These are phyloP conservation scores for Trypanosoma grayi DNA, from an alignment of 208 protist species.

Conservation along the genomic window DNA sequence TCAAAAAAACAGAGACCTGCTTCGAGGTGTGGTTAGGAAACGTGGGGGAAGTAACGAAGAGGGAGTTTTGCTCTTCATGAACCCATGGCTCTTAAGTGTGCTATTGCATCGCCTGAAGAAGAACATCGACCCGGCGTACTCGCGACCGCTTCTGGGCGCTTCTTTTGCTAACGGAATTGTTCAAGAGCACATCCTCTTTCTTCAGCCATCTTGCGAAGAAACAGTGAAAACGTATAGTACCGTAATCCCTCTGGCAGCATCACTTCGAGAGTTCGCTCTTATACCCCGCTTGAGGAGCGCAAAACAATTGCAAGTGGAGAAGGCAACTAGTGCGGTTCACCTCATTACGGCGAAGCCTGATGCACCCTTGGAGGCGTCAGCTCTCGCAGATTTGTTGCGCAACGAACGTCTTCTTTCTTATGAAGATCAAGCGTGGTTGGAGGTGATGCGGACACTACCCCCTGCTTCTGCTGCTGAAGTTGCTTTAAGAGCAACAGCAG, in stretches of 20 bases:
- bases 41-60: background rate
- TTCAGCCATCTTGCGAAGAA: background rate
- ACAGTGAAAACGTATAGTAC: background rate
- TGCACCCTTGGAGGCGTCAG: background rate
- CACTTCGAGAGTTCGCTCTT: constrained; percentile 6
- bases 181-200: constrained; percentile 23
- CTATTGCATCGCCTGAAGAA: constrained; percentile 12
- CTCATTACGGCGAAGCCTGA: background rate
- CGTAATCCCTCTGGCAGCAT: constrained; percentile 11
- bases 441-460: constrained; percentile 6
- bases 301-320: background rate
- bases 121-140: background rate
- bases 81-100: constrained; percentile 14
- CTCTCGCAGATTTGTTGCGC: constrained; percentile 2
- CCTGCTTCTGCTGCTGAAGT: background rate
- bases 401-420: background rate
- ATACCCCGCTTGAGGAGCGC: background rate
- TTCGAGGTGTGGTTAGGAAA: background rate
- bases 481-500: background rate
- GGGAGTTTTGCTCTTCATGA: constrained; percentile 10
- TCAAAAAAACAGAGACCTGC: constrained; percentile 4
- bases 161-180: constrained; percentile 5
- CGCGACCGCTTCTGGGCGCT: background rate
- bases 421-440: constrained; percentile 7
- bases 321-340: constrained; percentile 5